phyloP scores from a whole-genome alignment of 140 eudicot species.

The Bidens hawaiensis region DNA sequence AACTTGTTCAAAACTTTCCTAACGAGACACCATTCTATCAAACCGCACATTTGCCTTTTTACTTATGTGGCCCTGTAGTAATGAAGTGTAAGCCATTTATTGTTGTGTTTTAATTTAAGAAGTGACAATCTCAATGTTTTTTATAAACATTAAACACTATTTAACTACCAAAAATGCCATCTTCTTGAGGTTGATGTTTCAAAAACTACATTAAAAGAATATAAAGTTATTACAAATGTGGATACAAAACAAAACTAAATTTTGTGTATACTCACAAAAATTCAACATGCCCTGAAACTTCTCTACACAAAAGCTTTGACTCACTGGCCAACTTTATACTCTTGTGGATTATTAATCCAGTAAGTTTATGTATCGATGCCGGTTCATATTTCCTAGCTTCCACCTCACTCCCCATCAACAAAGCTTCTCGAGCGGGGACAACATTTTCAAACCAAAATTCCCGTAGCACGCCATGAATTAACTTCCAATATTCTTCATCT shows the following conservation, averaged over 20 bases:
- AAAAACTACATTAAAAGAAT: not conserved
- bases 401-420: constrained; percentile 55
- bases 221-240: not conserved
- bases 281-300: constrained; percentile 71
- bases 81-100: too few relatives aligned
- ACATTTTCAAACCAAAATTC: constrained; percentile 99
- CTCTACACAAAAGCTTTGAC: constrained; percentile 78
- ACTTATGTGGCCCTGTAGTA: too few relatives aligned
- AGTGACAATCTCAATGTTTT: not conserved
- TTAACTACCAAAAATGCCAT: not conserved
- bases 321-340: constrained; percentile 72
- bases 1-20: too few relatives aligned
- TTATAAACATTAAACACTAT: not conserved
- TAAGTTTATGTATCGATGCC: constrained; percentile 56
- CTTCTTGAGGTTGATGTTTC: not conserved
- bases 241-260: not conserved
- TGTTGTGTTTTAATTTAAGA: too few relatives aligned
- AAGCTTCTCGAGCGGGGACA: constrained; percentile 73
- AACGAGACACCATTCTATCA: too few relatives aligned
- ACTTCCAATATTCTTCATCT: constrained; percentile 67
- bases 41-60: too few relatives aligned
- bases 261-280: constrained; percentile 26
- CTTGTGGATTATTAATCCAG: constrained; percentile 58
- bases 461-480: constrained; percentile 61
- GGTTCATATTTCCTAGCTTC: constrained; percentile 65